These are phyloP conservation scores for Fraxinus greggii DNA, from an alignment of 305 asterid genomes.

Conservation along the genomic window DNA sequence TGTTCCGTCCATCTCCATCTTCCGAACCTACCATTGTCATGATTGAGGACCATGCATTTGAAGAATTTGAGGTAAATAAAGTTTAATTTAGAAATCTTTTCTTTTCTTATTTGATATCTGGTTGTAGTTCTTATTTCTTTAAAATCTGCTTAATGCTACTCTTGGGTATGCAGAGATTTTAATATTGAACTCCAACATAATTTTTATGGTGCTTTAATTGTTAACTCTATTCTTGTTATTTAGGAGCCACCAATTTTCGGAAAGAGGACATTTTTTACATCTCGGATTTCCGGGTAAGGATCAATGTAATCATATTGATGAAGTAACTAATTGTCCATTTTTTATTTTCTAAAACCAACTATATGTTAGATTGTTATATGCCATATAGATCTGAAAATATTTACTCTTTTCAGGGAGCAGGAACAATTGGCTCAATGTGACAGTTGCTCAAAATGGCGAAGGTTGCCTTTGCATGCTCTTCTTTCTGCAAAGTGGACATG, in stretches of 20 bases:
- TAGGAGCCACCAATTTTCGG: conserved; percentile 93
- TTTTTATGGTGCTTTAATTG: not conserved
- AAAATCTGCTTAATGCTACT: not conserved
- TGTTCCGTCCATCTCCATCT: conserved; percentile 71
- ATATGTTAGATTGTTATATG: not conserved
- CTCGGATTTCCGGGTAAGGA: conserved; percentile 71
- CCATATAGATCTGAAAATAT: conserved; percentile 9
- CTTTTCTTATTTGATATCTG: conserved; percentile 1
- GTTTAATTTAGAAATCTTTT: not conserved
- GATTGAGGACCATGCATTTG: conserved; percentile 66
- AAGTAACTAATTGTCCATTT: not conserved
- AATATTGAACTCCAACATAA: not conserved
- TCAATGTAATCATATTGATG: not conserved
- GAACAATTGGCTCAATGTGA: conserved; percentile 83
- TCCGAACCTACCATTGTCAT: conserved; percentile 47
- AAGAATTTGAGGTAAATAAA: conserved; percentile 64
- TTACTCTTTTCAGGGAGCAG: conserved; percentile 51
- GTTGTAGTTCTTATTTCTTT: not conserved
- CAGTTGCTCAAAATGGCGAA: conserved; percentile 83
- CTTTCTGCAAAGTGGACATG: conserved; percentile 77
- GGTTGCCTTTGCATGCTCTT: conserved; percentile 65
- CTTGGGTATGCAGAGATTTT: not conserved
- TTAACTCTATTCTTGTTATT: conserved; percentile 20
- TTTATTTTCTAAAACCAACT: not conserved
- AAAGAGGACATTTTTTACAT: conserved; percentile 66